Evolutionary conservation across 2,329 filamentous ascomycete genomes (phyloP).

Genomic region (Apiospora saccharicola): DNA sequence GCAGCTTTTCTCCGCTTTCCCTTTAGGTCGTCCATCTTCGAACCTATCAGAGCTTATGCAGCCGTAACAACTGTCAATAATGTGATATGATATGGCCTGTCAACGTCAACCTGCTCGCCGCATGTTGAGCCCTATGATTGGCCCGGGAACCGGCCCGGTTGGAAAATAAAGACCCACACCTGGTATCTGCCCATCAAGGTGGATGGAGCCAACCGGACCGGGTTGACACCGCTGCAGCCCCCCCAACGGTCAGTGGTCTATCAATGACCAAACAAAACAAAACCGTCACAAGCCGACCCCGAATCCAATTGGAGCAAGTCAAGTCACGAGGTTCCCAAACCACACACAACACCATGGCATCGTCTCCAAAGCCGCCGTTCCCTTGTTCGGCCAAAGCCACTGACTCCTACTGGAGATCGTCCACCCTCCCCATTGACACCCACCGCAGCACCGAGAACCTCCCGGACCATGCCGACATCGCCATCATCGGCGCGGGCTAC

Average conservation of each 20-base stretch:
- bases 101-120: too few relatives aligned
- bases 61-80: too few relatives aligned
- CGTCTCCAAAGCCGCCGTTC: conserved; percentile 6
- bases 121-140: background rate
- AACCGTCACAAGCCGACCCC: background rate
- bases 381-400: background rate
- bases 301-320: background rate
- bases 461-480: conserved; percentile 23
- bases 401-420: background rate
- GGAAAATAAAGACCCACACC: background rate
- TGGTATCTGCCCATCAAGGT: background rate
- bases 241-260: background rate
- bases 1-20: too few relatives aligned
- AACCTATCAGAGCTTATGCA: too few relatives aligned
- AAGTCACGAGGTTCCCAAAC: too few relatives aligned
- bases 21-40: too few relatives aligned
- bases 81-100: too few relatives aligned
- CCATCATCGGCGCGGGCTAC: conserved; percentile 28
- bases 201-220: background rate
- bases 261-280: background rate
- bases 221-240: background rate
- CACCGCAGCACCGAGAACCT: conserved; percentile 26
- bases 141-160: background rate
- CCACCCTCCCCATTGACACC: conserved; percentile 23
- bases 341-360: background rate